Evolutionary conservation across 106 monocot species (phyloP).

Genomic region (Gastrodia elata): DNA sequence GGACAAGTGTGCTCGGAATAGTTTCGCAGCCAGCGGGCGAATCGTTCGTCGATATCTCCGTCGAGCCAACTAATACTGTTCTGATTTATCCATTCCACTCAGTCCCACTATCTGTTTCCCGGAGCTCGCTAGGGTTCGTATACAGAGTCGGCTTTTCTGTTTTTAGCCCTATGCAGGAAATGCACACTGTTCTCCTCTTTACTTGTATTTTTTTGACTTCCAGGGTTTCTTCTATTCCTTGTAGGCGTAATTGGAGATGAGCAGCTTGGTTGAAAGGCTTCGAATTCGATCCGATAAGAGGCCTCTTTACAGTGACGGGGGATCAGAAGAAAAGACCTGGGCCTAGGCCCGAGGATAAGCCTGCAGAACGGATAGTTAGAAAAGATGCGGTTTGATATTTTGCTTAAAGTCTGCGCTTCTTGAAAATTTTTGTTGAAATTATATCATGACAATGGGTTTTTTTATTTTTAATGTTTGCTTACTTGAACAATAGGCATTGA

Average conservation of each 20-base stretch:
- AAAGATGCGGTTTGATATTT: too few species aligned
- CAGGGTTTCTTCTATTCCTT: too few species aligned
- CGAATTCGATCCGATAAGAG: too few species aligned
- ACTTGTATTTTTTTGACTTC: too few species aligned
- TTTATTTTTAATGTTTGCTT: too few species aligned
- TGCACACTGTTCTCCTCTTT: neutral
- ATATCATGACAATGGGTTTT: neutral
- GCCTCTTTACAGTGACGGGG: too few species aligned
- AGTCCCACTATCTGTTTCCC: neutral
- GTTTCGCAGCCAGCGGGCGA: neutral
- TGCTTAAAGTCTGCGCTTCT: neutral
- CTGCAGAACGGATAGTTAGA: too few species aligned
- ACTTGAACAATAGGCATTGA: too few species aligned
- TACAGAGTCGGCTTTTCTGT: neutral
- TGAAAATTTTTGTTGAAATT: neutral
- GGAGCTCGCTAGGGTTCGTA: neutral
- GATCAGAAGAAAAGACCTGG: too few species aligned
- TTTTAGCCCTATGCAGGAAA: neutral
- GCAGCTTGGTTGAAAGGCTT: too few species aligned
- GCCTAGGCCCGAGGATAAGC: too few species aligned
- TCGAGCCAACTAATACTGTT: neutral
- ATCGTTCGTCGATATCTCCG: neutral
- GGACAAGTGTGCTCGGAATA: neutral
- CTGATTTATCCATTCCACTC: neutral
- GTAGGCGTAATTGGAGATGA: too few species aligned